Base-by-base conservation (phyloP, 495 filamentous ascomycete species). In the Hyaloscypha bicolor region DNA sequence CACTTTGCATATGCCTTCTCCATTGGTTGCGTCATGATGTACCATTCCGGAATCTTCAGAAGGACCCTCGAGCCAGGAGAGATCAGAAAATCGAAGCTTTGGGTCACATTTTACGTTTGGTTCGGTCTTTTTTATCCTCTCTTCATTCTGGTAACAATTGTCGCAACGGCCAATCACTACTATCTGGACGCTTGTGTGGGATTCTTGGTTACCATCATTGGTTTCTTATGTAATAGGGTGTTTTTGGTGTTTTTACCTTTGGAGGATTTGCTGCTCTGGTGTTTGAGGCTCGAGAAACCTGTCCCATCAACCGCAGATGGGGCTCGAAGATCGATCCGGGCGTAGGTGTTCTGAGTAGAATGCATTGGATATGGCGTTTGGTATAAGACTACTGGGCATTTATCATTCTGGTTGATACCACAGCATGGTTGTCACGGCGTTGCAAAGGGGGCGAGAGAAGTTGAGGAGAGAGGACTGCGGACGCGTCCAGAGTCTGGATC, bases 81-180 rank as follows among this genome's bases (percentile, higher is more conserved):
- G 71, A 58, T 66, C 14, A 64, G 76, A 6, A 84, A 83, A 69
- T 75, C 74, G 2, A 63, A 57, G n/a, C 33, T 77, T 21, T 77
- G 79, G 69, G 78, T 79, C 37, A 62, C 76, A 2, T 76, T 82
- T 62, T 86, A 83, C 64, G 63, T 81, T 29, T 51, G 79, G 4
- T 71, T 87, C 19, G 87, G 81, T 3, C 70, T 88, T 29, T 72
- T 77, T 9, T 90, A 90, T 71, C 86, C 88, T 4, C 57, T 76
- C 9, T 79, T 86, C 51, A 85, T 90, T 42, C 79, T 90, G 19
- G 79, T 81, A 58, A 84, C 87, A 14, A 89, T 90, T 58, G 78
- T 90, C 19, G 86, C 86, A 11, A 90, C 87, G 6, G 87, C 88
- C 14, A 90, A 90, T 67, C 88, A 89, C 73, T 90, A 87, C 70